Base-by-base conservation (phyloP, 306 rosid genomes). In the Quercus robur region DNA sequence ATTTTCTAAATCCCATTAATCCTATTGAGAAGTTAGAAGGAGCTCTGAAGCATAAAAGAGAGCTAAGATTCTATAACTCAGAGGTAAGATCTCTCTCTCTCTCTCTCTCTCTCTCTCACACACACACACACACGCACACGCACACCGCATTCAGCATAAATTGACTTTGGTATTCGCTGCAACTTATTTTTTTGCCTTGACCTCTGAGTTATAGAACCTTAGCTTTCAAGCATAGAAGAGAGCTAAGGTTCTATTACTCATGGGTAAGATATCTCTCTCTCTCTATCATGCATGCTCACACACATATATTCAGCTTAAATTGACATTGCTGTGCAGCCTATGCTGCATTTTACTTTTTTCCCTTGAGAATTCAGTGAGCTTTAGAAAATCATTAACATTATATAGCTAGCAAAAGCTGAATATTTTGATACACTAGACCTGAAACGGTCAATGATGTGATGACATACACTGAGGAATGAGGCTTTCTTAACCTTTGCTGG, bases 21-120 rank as follows among this genome's bases (percentile, higher is more conserved):
- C 94, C 97, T 62, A 93, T 96, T 69, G 99, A 96, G 87, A 89
- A 93, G 78, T 75, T 96, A 54, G 87, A 85, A 77, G 97, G 97
- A 82, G 98, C 97, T 76, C 80, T 83, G 76, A 75, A 87, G 55
- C 92, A 89, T 54, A 84, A 72, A 82, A 89, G 99, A 82, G 95
- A 96, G 75, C 97, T 93, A 41, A 81, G 84, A 77, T 96, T 91
- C 87, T 96, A 96, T 26, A 96, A 93, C 86, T 96, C 99, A 12
- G 89, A 96, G 94, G 99, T 89, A 80, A 72, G 73, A 51, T 63
- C 71, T 74, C 3, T 5, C 19, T 73, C 5, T 28, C 63, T 17
- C 28, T 56, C 4, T 0, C 41, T 35, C 41, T 35, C 41, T 35
- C 41, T 5, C 41, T 6, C 41, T 1, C 41, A 0, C 38, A 1